These are phyloP conservation scores for Acacia concinna DNA, from an alignment of 331 rosid species.

Conservation along the genomic window DNA sequence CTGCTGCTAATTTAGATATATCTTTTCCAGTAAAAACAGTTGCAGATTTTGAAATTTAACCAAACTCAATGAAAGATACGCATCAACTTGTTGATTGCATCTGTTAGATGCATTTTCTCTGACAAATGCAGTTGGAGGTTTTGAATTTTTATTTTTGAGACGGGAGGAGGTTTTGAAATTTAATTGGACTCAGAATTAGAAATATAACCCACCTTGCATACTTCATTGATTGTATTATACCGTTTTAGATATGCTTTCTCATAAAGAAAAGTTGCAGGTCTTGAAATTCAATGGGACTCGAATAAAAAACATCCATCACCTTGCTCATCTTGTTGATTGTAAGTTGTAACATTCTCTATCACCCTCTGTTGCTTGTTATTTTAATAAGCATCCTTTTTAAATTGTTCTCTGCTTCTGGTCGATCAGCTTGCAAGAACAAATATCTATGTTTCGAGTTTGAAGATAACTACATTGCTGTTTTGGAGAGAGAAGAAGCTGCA, in stretches of 20 bases:
- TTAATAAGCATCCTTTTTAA: background rate
- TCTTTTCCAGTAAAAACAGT: background rate
- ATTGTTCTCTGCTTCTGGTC: constrained; percentile 36
- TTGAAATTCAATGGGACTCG: constrained; percentile 76
- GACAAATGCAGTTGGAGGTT: constrained; percentile 50
- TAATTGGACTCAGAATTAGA: constrained; percentile 60
- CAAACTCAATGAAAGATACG: constrained; percentile 57
- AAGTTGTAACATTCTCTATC: constrained; percentile 39
- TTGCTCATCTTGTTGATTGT: constrained; percentile 90
- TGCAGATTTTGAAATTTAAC: constrained; percentile 80
- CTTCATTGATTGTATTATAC: constrained; percentile 59
- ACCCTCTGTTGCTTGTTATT: constrained; percentile 13
- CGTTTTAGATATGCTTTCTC: constrained; percentile 9
- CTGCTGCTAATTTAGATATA: constrained; percentile 17
- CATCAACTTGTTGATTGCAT: constrained; percentile 49
- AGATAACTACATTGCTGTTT: constrained; percentile 74
- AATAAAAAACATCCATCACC: constrained; percentile 81
- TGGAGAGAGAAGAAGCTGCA: constrained; percentile 70
- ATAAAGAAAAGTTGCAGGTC: constrained; percentile 54
- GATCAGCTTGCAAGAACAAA: constrained; percentile 80
- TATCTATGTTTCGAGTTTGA: constrained; percentile 84
- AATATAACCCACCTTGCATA: constrained; percentile 76
- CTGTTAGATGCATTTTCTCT: constrained; percentile 1
- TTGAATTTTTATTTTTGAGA: constrained; percentile 73
- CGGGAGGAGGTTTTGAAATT: constrained; percentile 85